Base-by-base conservation (phyloP, 140 eudicot genomes). In the Senecio squalidus region DNA sequence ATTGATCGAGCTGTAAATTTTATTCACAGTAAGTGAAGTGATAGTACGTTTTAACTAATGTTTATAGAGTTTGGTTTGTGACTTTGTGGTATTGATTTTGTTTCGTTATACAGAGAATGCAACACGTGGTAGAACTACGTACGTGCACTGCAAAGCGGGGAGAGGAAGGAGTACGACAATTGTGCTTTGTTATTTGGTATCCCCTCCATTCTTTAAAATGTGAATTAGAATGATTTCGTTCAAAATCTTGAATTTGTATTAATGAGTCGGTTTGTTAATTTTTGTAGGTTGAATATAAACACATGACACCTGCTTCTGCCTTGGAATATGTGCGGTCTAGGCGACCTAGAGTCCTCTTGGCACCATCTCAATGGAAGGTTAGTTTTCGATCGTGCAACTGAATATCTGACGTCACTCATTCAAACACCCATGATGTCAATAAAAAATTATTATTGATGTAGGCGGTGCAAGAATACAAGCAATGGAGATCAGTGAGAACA, bases 101-200 rank as follows among this genome's bases (percentile, higher is more conserved):
- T 60, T 69, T 64, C 34, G 64, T 23, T 57, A n/a, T 57, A 21
- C 69, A 91, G 98, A 69, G 62, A 92, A 87, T 71, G 83, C 98
- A 21, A 74, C 76, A 3, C 51, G 53, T 62, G 86, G 93, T 30
- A 76, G 61, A 66, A 84, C 87, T 27, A 88, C 96, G 6, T 87
- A 84, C 30, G 96, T 92, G 26, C 98, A 92, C 81, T 92, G 96
- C 69, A 92, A 92, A 82, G 98, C 98, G 18, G 98, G 98, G 60
- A 58, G 98, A 58, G 98, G 98, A 60, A 70, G 98, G 81, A 88
- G 98, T 74, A 87, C 98, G 26, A 92, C 98, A 0, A 62, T 88
- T 6, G 98, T 84, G 9, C 96, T 91, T 36, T 91, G 98, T 70
- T 91, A 91, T 75, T 75, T 91, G 88, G 98, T 86, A 74, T 21